Evolutionary conservation across 148 eudicot species (phyloP).

Genomic region (Amaranthus cruentus): DNA sequence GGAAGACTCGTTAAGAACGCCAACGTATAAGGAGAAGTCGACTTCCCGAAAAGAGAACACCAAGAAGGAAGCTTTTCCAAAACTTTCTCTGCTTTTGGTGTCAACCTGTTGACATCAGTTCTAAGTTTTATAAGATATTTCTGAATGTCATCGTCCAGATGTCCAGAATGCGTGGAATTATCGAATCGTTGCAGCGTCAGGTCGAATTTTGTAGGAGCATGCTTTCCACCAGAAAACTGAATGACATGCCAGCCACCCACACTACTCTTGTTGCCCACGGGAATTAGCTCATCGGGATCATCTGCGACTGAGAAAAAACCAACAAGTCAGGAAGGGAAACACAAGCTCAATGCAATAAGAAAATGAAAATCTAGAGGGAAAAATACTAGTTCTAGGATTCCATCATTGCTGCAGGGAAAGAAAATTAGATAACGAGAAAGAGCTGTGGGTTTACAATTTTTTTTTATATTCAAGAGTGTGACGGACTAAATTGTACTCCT

Average conservation of each 20-base stretch:
- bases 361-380: too few relatives aligned
- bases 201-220: conserved; percentile 64
- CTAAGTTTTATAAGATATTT: conserved; percentile 52
- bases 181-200: conserved; percentile 57
- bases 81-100: conserved; percentile 51
- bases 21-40: conserved; percentile 72
- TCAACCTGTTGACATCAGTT: conserved; percentile 69
- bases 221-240: conserved; percentile 88
- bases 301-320: conserved; percentile 30
- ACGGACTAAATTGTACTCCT: too few relatives aligned
- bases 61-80: conserved; percentile 80
- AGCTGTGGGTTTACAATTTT: too few relatives aligned
- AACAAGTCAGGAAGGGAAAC: background rate
- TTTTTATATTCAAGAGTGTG: too few relatives aligned
- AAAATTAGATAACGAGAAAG: too few relatives aligned
- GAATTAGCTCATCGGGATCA: conserved; percentile 48
- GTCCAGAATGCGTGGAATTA: conserved; percentile 26
- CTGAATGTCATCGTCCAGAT: conserved; percentile 11
- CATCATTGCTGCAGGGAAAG: too few relatives aligned
- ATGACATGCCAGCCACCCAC: conserved; percentile 75
- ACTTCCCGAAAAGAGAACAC: conserved; percentile 89
- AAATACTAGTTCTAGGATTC: too few relatives aligned
- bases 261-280: conserved; percentile 49
- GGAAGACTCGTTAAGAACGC: conserved; percentile 68
- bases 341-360: background rate